Evolutionary conservation across 306 rosid species (phyloP).

Genomic region (Acacia crassicarpa): DNA sequence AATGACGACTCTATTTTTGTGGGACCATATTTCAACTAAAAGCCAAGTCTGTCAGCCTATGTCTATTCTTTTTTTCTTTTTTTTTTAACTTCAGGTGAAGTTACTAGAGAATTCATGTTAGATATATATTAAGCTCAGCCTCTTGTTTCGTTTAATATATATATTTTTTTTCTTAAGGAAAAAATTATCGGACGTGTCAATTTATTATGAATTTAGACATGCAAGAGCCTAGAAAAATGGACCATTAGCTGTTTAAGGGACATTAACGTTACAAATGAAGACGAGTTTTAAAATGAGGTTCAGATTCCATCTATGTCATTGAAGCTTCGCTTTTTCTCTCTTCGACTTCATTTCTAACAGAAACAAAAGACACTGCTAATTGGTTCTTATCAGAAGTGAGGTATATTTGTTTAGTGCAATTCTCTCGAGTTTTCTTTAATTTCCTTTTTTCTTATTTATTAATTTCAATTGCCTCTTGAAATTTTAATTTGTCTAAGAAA

Average conservation of each 20-base stretch:
- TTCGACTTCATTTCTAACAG: neutral
- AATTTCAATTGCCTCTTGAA: neutral
- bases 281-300: neutral
- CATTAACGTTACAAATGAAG: neutral
- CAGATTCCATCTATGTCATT: neutral
- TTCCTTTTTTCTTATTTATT: neutral
- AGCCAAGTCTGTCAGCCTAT: neutral
- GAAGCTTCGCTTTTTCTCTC: neutral
- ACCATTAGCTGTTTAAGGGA: neutral
- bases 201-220: too few relatives aligned
- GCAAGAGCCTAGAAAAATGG: neutral
- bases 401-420: neutral
- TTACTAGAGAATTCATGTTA: neutral
- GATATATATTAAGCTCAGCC: neutral
- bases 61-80: neutral
- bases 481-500: neutral
- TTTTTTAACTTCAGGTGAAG: neutral
- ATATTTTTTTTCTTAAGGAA: neutral
- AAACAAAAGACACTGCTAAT: neutral
- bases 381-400: neutral
- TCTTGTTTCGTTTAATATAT: neutral
- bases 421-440: neutral
- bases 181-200: neutral
- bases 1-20: neutral
- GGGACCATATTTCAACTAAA: neutral